These are phyloP conservation scores for Kockiozyma suomiensis DNA, from an alignment of 805 yeast species.

Conservation along the genomic window DNA sequence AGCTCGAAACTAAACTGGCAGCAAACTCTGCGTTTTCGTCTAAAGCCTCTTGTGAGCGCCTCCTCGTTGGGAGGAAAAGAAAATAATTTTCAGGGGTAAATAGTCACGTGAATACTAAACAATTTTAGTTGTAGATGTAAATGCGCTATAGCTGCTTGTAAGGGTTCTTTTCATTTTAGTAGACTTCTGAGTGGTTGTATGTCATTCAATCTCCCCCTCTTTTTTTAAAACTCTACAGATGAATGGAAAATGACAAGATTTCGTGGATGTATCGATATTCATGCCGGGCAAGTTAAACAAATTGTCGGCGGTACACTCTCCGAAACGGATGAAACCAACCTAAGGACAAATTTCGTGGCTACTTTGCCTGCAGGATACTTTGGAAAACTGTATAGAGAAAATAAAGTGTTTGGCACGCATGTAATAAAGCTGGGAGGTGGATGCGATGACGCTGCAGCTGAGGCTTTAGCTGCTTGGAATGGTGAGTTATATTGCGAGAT, in stretches of 20 bases:
- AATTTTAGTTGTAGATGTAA: too few relatives aligned
- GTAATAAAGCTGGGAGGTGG: slow-evolving; percentile 87
- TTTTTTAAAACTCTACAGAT: neutral
- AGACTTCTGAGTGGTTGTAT: neutral
- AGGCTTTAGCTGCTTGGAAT: slow-evolving; percentile 79
- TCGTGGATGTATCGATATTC: slow-evolving; percentile 94
- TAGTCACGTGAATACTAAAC: slow-evolving; percentile 12
- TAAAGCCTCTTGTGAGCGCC: neutral
- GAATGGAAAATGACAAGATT: slow-evolving; percentile 47
- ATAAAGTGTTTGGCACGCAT: slow-evolving; percentile 75
- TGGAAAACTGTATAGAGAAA: slow-evolving; percentile 65
- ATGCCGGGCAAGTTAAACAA: slow-evolving; percentile 92
- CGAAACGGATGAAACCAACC: slow-evolving; percentile 53
- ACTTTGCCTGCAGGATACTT: slow-evolving; percentile 72
- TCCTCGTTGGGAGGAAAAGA: neutral
- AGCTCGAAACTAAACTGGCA: neutral
- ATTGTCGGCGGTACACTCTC: slow-evolving; percentile 91
- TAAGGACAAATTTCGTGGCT: slow-evolving; percentile 78
- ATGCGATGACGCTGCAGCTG: slow-evolving; percentile 80
- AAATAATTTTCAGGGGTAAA: slow-evolving; percentile 9
- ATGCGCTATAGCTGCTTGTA: too few relatives aligned
- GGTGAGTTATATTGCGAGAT: slow-evolving; percentile 9
- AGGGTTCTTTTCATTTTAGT: too few relatives aligned
- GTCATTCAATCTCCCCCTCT: too few relatives aligned
- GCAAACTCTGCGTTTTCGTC: neutral